Evolutionary conservation across 305 asterid species (phyloP), one percentile per base, ranked within the genome.

Genomic region (Fraxinus ornus): DNA sequence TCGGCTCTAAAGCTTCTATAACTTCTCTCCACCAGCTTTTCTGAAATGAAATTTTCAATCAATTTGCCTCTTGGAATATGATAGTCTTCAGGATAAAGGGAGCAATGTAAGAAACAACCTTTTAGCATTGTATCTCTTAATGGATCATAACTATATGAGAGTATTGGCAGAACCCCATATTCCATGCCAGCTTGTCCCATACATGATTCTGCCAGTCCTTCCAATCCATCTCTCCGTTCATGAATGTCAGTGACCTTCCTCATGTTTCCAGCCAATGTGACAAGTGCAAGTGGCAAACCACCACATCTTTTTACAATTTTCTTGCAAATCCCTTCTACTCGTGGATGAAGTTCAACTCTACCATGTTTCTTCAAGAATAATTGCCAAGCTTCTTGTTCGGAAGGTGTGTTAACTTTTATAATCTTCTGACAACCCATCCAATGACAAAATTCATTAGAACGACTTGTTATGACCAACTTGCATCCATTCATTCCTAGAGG

Each of bases 21-120:
- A 41, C 85, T 62, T 77, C 47, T 78, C n/a, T 78, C 85, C 33
- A 81, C 39, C 2, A 84, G 47, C 4, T 32, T 70, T 49, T 77
- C 82, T 13, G 52, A 21, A 22, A 84, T 84, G 36, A 78, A 78
- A 5, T 3, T 28, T 4, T 5, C 3, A 17, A 84, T 81, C 37
- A 84, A 37, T 73, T 85, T 77, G 22, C 55, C 77, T 78, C 80
- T 71, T n/a, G 6, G 24, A 74, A 85, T 81, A 26, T 24, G 7
- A 37, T 2, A 19, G 74, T 85, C 81, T 79, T 85, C 83, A 7
- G 87, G 87, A 66, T 81, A 78, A 41, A 81, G 47, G 32, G 75
- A 85, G 32, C 81, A 82, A 75, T 30, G 4, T n/a, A 44, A 44
- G 55, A 44, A 44, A 44, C 55, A 44, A 44, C 39, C n/a, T 44